Evolutionary conservation across 352 stramenopile genomes (phyloP).

Genomic region (Pythium diclinum): DNA sequence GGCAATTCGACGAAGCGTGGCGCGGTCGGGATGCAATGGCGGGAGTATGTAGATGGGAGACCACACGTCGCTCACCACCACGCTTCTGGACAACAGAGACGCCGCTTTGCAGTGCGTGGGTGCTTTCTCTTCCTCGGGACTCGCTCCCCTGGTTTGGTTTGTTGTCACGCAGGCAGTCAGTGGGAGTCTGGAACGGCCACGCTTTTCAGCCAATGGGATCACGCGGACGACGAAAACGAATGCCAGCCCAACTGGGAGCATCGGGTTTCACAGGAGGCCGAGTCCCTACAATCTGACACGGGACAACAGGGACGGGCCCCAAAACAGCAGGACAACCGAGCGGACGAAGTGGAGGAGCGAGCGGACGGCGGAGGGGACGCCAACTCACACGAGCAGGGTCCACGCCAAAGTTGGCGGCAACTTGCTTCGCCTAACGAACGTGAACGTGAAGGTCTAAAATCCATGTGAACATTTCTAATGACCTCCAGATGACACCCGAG

Average conservation of each 20-base stretch:
- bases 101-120: conserved; percentile 18
- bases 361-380: not conserved
- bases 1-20: not conserved
- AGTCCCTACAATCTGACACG: conserved; percentile 22
- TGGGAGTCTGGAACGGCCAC: conserved; percentile 13
- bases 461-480: not conserved
- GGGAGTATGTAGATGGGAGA: not conserved
- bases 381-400: not conserved
- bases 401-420: not conserved
- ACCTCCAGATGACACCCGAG: not conserved
- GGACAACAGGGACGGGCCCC: not conserved
- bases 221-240: conserved; percentile 26
- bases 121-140: conserved; percentile 28
- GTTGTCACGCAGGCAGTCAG: conserved; percentile 24
- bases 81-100: conserved; percentile 4
- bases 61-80: not conserved
- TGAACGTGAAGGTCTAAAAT: too few relatives aligned
- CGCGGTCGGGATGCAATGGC: not conserved
- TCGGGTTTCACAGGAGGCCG: conserved; percentile 17
- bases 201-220: conserved; percentile 18
- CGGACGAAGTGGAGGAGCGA: conserved; percentile 3
- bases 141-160: conserved; percentile 15
- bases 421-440: not conserved
- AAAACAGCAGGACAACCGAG: conserved; percentile 21
- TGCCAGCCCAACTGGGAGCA: conserved; percentile 14